phyloP scores from a whole-genome alignment of 139 green algal species.

The Spirogloea muscicola region DNA sequence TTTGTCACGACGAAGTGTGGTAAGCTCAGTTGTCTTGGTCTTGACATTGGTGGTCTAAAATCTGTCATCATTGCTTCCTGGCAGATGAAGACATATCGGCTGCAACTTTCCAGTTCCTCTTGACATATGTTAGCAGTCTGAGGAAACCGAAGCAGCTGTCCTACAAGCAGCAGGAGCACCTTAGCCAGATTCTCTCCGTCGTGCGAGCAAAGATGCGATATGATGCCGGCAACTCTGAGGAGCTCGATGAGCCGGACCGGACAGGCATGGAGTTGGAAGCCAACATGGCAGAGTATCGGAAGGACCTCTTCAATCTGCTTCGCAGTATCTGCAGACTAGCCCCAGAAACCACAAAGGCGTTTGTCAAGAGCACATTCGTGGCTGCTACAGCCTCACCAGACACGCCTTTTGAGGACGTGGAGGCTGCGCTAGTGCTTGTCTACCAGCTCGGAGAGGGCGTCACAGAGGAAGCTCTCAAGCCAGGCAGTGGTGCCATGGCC shows the following conservation, averaged over 20 bases:
- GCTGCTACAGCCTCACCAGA: not conserved
- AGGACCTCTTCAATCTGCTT: conserved; percentile 48
- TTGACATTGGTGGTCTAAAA: too few relatives aligned
- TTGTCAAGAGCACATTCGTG: conserved; percentile 36
- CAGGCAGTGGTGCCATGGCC: too few relatives aligned
- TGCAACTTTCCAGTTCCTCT: conserved; percentile 47
- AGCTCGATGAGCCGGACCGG: conserved; percentile 3
- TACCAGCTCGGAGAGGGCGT: conserved; percentile 49
- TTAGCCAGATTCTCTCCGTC: conserved; percentile 38
- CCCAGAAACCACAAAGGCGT: conserved; percentile 37
- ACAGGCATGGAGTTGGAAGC: conserved; percentile 44
- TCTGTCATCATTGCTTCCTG: too few relatives aligned
- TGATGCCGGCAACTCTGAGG: not conserved
- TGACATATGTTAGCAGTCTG: conserved; percentile 28
- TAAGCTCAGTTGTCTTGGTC: too few relatives aligned
- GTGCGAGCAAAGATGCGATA: conserved; percentile 39
- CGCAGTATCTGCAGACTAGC: conserved; percentile 38
- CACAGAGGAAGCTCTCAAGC: conserved; percentile 26
- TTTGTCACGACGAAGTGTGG: too few relatives aligned
- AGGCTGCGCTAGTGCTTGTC: conserved; percentile 42
- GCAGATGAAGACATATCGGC: conserved; percentile 45
- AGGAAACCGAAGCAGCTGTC: conserved; percentile 20
- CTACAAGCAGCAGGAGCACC: conserved; percentile 34
- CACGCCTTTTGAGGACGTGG: conserved; percentile 36
- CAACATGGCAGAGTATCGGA: conserved; percentile 38